These are phyloP conservation scores for Akanthomyces uredinophilus DNA, from an alignment of 2,329 filamentous ascomycete genomes.

Conservation along the genomic window DNA sequence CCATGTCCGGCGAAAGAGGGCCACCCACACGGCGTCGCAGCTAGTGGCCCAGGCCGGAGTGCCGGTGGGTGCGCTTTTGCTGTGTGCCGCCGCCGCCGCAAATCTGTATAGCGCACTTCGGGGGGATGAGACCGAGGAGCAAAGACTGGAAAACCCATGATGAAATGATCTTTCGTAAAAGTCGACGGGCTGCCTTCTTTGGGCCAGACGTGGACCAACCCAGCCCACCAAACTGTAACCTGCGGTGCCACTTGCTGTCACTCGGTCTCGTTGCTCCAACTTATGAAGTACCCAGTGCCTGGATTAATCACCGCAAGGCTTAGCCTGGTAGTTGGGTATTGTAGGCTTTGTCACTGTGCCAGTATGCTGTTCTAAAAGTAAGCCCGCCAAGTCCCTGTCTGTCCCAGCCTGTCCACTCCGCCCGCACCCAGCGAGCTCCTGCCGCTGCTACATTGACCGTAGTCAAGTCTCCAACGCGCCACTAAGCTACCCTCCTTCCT, in stretches of 20 bases:
- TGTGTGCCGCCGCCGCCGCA: background rate
- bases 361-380: background rate
- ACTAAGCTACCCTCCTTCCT: background rate
- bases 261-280: background rate
- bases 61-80: background rate
- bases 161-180: background rate
- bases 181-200: background rate
- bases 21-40: background rate
- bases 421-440: background rate
- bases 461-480: conserved; percentile 1
- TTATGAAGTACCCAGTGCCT: too few relatives aligned
- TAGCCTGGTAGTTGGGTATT: background rate
- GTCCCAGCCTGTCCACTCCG: conserved; percentile 13
- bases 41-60: conserved; percentile 1
- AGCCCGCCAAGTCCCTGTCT: background rate
- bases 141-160: too few relatives aligned
- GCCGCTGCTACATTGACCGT: conserved; percentile 6
- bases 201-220: background rate
- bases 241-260: too few relatives aligned
- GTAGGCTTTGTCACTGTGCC: too few relatives aligned
- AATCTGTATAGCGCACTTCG: background rate
- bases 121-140: background rate
- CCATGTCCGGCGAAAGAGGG: conserved; percentile 3
- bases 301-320: background rate
- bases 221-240: background rate